These are phyloP conservation scores for Stephania cephalantha DNA, from an alignment of 164 flowering plant genomes.

Conservation along the genomic window DNA sequence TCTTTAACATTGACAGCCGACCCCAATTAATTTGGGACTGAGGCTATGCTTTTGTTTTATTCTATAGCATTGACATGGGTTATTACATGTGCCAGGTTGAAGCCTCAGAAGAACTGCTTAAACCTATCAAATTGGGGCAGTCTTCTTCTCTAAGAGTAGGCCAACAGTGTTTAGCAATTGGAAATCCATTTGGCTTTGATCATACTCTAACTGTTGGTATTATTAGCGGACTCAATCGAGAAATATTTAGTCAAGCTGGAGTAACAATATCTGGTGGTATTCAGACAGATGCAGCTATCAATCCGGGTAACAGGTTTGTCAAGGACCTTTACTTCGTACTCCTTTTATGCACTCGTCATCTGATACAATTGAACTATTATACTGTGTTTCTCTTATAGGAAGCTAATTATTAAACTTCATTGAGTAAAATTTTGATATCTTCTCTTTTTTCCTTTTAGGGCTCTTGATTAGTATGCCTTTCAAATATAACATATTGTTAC, in stretches of 20 bases:
- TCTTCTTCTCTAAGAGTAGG: conserved; percentile 79
- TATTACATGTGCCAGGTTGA: conserved; percentile 48
- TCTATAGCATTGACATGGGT: not conserved
- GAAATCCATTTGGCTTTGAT: conserved; percentile 98
- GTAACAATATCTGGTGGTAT: conserved; percentile 92
- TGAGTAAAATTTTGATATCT: not conserved
- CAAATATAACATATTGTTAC: not conserved
- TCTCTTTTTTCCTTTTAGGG: not conserved
- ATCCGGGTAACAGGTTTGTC: conserved; percentile 91
- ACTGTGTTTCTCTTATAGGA: not conserved
- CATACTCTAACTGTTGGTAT: conserved; percentile 97
- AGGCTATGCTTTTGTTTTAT: no score
- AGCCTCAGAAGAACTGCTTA: conserved; percentile 67
- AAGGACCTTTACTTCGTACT: not conserved
- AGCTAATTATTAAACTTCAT: not conserved
- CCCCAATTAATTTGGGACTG: no score
- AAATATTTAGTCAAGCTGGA: conserved; percentile 87
- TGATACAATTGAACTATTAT: not conserved
- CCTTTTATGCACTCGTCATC: not conserved
- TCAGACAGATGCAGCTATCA: conserved; percentile 98
- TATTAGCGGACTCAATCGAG: conserved; percentile 87
- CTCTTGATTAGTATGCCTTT: not conserved
- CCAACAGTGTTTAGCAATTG: conserved; percentile 91
- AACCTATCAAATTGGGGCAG: conserved; percentile 66
- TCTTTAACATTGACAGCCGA: no score